Base-by-base conservation (phyloP, 495 filamentous ascomycete genomes). In the Aspergillus homomorphus region DNA sequence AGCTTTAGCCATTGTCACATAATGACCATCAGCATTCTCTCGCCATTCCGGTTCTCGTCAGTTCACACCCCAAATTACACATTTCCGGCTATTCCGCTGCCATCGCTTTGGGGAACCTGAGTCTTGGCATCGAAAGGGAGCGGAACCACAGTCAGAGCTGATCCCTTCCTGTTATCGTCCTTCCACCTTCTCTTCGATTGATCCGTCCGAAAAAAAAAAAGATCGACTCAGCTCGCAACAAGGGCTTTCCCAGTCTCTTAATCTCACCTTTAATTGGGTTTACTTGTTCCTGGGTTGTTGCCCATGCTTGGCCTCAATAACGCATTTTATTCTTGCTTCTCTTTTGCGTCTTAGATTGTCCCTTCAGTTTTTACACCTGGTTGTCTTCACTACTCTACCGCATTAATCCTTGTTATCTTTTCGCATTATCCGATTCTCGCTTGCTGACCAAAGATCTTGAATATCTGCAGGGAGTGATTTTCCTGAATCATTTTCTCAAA, bases 401-500 rank as follows among this genome's bases (percentile, higher is more conserved):
- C 15, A 16, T 23, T 22, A 24, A n/a, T n/a, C 8, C 9, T 21
- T 50, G 41, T 56, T 59, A 51, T 54, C 16, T 22, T 22, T 22
- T 23, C 21, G 41, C 33, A 9, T 38, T n/a, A n/a, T n/a, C n/a
- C n/a, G n/a, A n/a, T n/a, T n/a, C n/a, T n/a, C n/a, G n/a, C n/a
- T n/a, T 12, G 33, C 33, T 38, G 10, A 38, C 33, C 4, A 38
- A 14, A 38, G 33, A 16, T 58, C 20, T 28, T 45, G 0, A 20
- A 24, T 22, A 15, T 10, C 33, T 10, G 5, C 21, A 58, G 64
- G 59, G 66, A 68, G 41, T 62, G 59, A 54, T 45, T 57, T 57
- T 46, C 60, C 50, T 56, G 55, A 54, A 67, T 76, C 65, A 60
- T 73, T 67, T 38, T 69, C 66, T 68, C 66, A 66, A 54, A 72